A percentile compares a stretch with the other conserved stretches of the same genome.
These are phyloP conservation scores for Candida maris DNA, from an alignment of 805 yeast species.

Conservation along the genomic window DNA sequence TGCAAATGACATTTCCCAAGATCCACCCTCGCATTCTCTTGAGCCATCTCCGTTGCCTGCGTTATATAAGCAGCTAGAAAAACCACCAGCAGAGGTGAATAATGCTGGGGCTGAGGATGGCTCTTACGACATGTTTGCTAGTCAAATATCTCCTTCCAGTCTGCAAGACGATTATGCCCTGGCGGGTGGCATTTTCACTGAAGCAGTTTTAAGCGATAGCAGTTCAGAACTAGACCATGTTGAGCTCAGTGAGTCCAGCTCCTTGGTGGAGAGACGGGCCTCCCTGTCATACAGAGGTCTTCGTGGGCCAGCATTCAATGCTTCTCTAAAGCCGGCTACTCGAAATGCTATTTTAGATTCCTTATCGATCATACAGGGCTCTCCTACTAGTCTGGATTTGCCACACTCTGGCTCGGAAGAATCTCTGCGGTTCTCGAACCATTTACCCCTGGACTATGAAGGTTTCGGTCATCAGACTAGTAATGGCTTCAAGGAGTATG, in stretches of 20 bases:
- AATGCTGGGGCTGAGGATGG: not conserved
- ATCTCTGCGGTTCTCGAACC: not conserved
- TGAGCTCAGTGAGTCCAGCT: too few relatives aligned
- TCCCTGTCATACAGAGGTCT: constrained; percentile 60
- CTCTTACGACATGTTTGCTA: too few relatives aligned
- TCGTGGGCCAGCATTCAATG: constrained; percentile 52
- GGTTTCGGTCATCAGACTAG: constrained; percentile 14
- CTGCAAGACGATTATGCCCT: too few relatives aligned
- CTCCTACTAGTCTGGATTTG: constrained; percentile 25
- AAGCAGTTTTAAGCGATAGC: too few relatives aligned
- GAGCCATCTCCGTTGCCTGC: constrained; percentile 1
- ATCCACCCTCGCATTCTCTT: not conserved
- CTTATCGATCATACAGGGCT: constrained; percentile 30
- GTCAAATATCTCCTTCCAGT: too few relatives aligned
- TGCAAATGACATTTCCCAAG: not conserved
- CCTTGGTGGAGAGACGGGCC: constrained; percentile 28
- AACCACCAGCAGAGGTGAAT: too few relatives aligned
- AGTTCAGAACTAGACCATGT: too few relatives aligned
- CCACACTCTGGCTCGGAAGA: constrained; percentile 18
- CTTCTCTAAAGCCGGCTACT: constrained; percentile 25
- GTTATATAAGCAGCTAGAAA: too few relatives aligned
- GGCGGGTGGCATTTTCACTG: too few relatives aligned
- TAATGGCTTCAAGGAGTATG: constrained; percentile 21
- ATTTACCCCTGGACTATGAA: constrained; percentile 1
- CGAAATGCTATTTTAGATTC: constrained; percentile 29